Conservation (phyloP, 2,329 filamentous ascomycete species). For the Westerdykella ornata region DNA sequence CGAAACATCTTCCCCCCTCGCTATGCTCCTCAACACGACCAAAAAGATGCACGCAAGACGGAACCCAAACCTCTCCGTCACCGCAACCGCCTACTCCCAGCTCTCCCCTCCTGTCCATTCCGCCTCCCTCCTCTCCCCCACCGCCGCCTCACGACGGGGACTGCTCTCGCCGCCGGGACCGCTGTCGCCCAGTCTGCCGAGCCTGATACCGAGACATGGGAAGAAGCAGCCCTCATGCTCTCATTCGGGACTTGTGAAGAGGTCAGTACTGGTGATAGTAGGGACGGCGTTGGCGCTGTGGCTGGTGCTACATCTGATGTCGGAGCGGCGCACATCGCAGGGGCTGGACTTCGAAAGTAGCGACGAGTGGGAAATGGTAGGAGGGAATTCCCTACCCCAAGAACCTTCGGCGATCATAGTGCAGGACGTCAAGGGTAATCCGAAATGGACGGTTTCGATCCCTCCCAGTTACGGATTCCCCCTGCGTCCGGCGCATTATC, state of each 20-base stretch:
- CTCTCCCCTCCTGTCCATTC: slow-evolving; percentile 33
- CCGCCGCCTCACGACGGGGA: slow-evolving; percentile 43
- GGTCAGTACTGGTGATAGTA: slow-evolving; percentile 51
- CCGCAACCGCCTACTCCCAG: slow-evolving; percentile 35
- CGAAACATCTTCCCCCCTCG: slow-evolving; percentile 1
- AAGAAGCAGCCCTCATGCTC: slow-evolving; percentile 54
- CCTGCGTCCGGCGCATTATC: slow-evolving; percentile 58
- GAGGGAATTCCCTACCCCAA: slow-evolving; percentile 58
- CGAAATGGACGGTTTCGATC: slow-evolving; percentile 77
- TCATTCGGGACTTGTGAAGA: slow-evolving; percentile 49
- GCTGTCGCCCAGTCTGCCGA: slow-evolving; percentile 63
- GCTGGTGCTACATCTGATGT: slow-evolving; percentile 25
- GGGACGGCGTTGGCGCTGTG: slow-evolving; percentile 18
- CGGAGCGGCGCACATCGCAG: neutral
- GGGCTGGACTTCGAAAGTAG: slow-evolving; percentile 16
- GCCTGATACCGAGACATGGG: slow-evolving; percentile 58
- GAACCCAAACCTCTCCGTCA: slow-evolving; percentile 44
- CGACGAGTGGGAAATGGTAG: slow-evolving; percentile 58
- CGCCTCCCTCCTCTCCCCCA: slow-evolving; percentile 32
- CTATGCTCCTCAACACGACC: slow-evolving; percentile 34
- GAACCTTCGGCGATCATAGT: slow-evolving; percentile 68
- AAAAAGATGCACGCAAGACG: slow-evolving; percentile 42
- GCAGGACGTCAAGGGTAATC: slow-evolving; percentile 56
- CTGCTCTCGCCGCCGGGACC: slow-evolving; percentile 63
- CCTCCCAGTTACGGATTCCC: slow-evolving; percentile 62